phyloP scores from a whole-genome alignment of 1,284 basidiomycete genomes.

The Vanrija sp. region DNA sequence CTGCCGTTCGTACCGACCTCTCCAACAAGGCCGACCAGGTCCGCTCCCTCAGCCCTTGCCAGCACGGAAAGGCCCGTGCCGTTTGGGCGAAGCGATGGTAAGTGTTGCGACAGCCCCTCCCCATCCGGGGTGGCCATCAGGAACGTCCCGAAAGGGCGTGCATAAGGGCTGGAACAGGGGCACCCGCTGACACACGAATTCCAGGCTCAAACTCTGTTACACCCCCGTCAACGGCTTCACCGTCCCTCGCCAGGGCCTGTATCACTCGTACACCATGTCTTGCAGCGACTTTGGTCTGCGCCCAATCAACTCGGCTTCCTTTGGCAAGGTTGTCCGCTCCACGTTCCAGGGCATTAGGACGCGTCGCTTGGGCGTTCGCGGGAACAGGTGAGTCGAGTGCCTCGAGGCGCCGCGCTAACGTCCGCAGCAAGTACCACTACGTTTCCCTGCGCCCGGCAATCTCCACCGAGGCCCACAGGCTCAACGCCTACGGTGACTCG shows the following conservation, averaged over 20 bases:
- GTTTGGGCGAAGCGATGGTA: constrained; percentile 42
- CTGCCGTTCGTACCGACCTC: constrained; percentile 25
- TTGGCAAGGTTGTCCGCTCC: constrained; percentile 86
- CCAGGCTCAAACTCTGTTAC: constrained; percentile 40
- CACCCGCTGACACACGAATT: neutral
- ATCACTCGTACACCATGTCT: constrained; percentile 82
- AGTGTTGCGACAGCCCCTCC: constrained; percentile 6
- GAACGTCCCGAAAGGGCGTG: too few species aligned
- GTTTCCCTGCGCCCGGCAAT: constrained; percentile 72
- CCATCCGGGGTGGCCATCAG: too few species aligned
- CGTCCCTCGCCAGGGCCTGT: constrained; percentile 77
- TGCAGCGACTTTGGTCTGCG: constrained; percentile 53
- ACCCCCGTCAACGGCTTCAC: constrained; percentile 25
- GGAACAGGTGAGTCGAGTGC: constrained; percentile 57
- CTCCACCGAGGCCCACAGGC: constrained; percentile 78
- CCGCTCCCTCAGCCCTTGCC: constrained; percentile 16
- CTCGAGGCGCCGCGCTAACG: neutral
- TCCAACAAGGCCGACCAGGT: constrained; percentile 17
- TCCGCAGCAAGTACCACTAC: constrained; percentile 39
- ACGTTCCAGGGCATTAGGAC: constrained; percentile 94
- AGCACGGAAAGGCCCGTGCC: constrained; percentile 36
- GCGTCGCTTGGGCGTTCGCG: constrained; percentile 78
- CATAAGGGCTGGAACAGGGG: neutral
- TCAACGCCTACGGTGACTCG: constrained; percentile 71
- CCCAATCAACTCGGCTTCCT: constrained; percentile 87